These are phyloP conservation scores for Polygonum maritimum DNA, from an alignment of 148 eudicot genomes.

Conservation along the genomic window DNA sequence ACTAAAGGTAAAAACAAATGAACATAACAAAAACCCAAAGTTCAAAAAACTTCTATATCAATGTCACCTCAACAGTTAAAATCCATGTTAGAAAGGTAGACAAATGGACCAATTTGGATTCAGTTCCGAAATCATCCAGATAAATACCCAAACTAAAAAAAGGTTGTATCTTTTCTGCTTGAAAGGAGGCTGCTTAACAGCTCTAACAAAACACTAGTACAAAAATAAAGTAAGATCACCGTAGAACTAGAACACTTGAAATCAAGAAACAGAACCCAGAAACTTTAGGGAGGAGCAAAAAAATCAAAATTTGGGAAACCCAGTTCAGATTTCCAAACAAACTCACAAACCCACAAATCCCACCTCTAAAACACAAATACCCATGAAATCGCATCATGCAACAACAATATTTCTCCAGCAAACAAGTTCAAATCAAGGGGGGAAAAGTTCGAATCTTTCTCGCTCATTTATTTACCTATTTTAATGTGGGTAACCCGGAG, in stretches of 20 bases:
- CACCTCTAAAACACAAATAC: not conserved
- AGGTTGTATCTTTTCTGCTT: not conserved
- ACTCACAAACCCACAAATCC: not conserved
- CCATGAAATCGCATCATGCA: not conserved
- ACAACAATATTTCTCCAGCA: not conserved
- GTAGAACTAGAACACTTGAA: not conserved
- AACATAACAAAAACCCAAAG: not conserved
- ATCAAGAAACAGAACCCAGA: not conserved
- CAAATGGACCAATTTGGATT: not conserved
- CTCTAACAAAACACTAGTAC: not conserved
- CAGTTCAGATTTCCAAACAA: not conserved
- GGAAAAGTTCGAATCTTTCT: not conserved
- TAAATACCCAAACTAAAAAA: not conserved
- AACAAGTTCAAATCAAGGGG: not conserved
- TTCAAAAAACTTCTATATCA: not conserved
- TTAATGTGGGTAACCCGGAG: constrained; percentile 86
- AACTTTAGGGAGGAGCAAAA: not conserved
- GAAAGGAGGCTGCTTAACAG: not conserved
- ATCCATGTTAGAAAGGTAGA: not conserved
- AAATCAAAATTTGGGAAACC: not conserved
- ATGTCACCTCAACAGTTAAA: not conserved
- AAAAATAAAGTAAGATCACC: not conserved
- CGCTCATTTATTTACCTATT: constrained; percentile 39
- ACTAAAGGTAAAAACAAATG: not conserved
- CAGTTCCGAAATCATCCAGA: not conserved